Evolutionary conservation across 345 rosid species (phyloP), one percentile per base, ranked within the genome.

Genomic region (Lepidium aucheri): DNA sequence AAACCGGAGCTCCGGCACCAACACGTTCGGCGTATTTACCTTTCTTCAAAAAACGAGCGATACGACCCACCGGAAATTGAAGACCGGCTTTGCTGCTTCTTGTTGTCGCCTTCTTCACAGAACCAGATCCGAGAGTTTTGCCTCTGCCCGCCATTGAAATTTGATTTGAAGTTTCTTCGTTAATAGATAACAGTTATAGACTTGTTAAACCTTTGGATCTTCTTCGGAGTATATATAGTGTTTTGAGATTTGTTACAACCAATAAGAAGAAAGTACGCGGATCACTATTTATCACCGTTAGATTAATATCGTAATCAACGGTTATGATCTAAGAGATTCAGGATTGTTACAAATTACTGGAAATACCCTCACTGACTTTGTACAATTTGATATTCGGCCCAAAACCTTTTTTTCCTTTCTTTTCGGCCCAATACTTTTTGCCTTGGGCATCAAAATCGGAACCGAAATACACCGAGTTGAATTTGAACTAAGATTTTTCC

Each of bases 51-150:
- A 91, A 91, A n/a, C 97, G 80, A n/a, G 96, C 96, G 28, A 91
- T 88, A 85, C 94, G 97, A 63, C 97, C 96, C 1, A 91, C 96
- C 0, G 97, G 96, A 11, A 87, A 90, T 74, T 90, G 92, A 22
- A 90, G 83, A n/a, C 95, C 97, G 12, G 95, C 97, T 77, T 90
- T 90, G 80, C 97, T 90, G 62, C 97, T 90, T 68, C 92, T 80
- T 8, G 95, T 81, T 1, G 86, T 88, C 0, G 97, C 85, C 84
- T 90, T 90, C 83, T 87, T 90, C 11, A 83, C 16, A 0, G 97
- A 79, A 0, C 89, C 92, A 2, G 95, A 90, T 34, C 95, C 95
- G 3, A 90, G 87, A 32, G 97, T 90, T 46, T 90, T 90, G 7
- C 97, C 97, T 39, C 95, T 77, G 26, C 97, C 97, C 16, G 92